Conservation (phyloP, 164 flowering plant species). For the Chloranthus sessilifolius region DNA sequence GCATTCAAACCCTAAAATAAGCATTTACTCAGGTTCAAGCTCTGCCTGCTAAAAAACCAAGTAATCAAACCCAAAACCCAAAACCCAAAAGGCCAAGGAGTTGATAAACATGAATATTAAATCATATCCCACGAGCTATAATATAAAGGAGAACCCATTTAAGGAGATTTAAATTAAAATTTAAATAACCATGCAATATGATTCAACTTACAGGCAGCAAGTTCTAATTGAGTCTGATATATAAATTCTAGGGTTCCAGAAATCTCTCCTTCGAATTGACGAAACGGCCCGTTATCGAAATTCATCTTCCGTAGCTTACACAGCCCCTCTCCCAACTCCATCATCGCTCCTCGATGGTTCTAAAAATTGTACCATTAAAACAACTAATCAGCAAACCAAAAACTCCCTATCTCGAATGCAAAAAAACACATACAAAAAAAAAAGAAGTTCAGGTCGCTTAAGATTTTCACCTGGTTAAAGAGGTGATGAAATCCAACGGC, state of each 20-base stretch:
- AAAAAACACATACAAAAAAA: not conserved
- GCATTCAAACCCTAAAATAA: no score
- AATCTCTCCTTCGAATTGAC: slow-evolving; percentile 63
- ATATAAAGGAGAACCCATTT: no score
- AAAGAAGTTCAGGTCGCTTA: not conserved
- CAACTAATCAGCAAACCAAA: not conserved
- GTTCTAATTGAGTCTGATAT: slow-evolving; percentile 76
- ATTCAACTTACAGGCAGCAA: slow-evolving; percentile 73
- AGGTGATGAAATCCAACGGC: slow-evolving; percentile 91
- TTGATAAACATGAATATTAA: no score
- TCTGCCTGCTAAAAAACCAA: no score
- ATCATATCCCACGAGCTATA: no score
- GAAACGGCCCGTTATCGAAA: slow-evolving; percentile 60
- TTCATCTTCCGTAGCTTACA: slow-evolving; percentile 80
- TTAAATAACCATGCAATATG: not conserved
- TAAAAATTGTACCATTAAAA: slow-evolving; percentile 7
- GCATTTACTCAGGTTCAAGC: no score
- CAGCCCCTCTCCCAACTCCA: slow-evolving; percentile 88
- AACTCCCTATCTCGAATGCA: not conserved
- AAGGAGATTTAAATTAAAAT: no score
- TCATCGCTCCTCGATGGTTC: slow-evolving; percentile 96
- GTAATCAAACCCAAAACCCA: no score
- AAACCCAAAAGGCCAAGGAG: no score
- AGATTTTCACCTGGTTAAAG: slow-evolving; percentile 41
- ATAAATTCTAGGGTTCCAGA: slow-evolving; percentile 64